A percentile compares a stretch with the other conserved stretches of the same genome.
Conservation (phyloP, 106 monocot genomes). For the Apostasia shenzhenica region DNA sequence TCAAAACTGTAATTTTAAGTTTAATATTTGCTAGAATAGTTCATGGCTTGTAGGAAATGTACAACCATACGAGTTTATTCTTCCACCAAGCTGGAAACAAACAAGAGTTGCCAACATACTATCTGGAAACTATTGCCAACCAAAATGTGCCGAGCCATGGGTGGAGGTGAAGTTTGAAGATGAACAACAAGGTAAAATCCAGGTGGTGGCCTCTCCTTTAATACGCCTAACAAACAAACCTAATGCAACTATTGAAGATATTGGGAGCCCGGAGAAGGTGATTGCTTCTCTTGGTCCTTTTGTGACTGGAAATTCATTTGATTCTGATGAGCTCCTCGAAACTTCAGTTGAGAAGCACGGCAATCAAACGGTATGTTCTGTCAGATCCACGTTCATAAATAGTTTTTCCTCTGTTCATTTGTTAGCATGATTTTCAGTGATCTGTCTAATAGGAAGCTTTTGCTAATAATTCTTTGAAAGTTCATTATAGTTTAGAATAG, state of each 20-base stretch:
- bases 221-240: conserved; percentile 93
- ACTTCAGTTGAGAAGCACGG: conserved; percentile 60
- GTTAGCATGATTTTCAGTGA: too few relatives aligned
- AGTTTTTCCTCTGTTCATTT: not conserved
- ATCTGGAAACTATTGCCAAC: conserved; percentile 97
- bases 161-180: conserved; percentile 98
- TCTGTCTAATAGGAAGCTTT: too few relatives aligned
- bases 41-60: conserved; percentile 56
- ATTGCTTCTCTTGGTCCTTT: conserved; percentile 96
- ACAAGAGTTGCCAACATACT: conserved; percentile 88
- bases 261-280: conserved; percentile 87
- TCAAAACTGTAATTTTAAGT: too few relatives aligned
- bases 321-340: conserved; percentile 80
- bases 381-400: not conserved
- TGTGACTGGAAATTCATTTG: conserved; percentile 88
- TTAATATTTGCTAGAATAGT: too few relatives aligned
- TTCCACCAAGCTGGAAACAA: conserved; percentile 95
- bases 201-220: conserved; percentile 89
- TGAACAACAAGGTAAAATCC: conserved; percentile 89
- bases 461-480: too few relatives aligned
- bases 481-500: too few relatives aligned
- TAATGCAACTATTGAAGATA: conserved; percentile 90
- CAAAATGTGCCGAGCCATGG: conserved; percentile 98
- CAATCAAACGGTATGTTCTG: conserved; percentile 67
- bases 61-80: conserved; percentile 82